Percentiles rank a stretch among this genome's conserved stretches.
Evolutionary conservation across 2,329 filamentous ascomycete species (phyloP).

Genomic region (Colletotrichum zoysiae): DNA sequence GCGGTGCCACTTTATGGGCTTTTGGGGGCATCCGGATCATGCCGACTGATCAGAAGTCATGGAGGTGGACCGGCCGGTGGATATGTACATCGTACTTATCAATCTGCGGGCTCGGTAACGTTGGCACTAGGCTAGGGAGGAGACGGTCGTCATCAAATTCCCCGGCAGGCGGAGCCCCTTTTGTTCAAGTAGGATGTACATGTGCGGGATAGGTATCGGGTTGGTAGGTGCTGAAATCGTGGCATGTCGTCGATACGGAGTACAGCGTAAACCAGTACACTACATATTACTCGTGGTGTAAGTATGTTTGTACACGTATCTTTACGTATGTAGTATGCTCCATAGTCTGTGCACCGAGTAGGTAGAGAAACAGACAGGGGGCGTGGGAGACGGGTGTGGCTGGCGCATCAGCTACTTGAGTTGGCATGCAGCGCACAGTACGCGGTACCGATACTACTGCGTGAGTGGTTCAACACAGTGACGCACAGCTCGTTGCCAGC

Average conservation of each 20-base stretch:
- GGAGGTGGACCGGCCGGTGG: constrained; percentile 15
- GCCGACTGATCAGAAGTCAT: constrained; percentile 32
- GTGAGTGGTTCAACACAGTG: neutral
- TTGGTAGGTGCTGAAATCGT: neutral
- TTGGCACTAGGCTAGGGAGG: constrained; percentile 30
- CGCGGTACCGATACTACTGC: neutral
- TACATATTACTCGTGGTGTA: too few relatives aligned
- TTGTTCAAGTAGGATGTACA: neutral
- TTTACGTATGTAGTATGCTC: neutral
- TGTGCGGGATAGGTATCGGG: neutral
- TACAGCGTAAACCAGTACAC: too few relatives aligned
- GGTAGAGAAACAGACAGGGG: neutral
- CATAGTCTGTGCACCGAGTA: neutral
- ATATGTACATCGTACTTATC: constrained; percentile 24
- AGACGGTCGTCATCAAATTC: constrained; percentile 41
- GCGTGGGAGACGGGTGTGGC: neutral
- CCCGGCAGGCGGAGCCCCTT: constrained; percentile 27
- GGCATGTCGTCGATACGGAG: neutral
- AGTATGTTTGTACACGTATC: too few relatives aligned
- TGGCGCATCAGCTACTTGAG: neutral
- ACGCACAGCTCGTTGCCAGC: neutral
- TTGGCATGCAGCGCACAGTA: neutral
- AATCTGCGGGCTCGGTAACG: constrained; percentile 34
- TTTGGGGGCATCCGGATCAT: constrained; percentile 38
- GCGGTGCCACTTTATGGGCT: constrained; percentile 20